Percentiles rank a stretch among this genome's conserved stretches.
Evolutionary conservation across 2,329 filamentous ascomycete genomes (phyloP).

Genomic region (Xylogone sp.): DNA sequence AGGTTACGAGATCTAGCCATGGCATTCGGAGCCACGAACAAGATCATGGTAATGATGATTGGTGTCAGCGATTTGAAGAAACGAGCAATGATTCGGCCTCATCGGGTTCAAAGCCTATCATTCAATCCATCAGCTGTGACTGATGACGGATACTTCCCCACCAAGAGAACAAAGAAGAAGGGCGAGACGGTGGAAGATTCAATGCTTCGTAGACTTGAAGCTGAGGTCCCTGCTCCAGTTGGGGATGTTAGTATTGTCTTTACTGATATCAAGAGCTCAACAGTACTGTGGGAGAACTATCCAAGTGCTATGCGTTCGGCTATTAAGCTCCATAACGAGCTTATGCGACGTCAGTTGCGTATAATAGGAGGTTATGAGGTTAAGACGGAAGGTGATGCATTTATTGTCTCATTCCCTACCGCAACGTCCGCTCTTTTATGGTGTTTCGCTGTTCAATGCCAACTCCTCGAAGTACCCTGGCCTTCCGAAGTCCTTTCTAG

Average conservation of each 20-base stretch:
- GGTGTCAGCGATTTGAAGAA: conserved; percentile 88
- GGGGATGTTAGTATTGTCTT: conserved; percentile 93
- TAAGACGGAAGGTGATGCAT: conserved; percentile 98
- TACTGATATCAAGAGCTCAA: conserved; percentile 99
- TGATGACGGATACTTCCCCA: conserved; percentile 64
- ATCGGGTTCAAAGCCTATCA: conserved; percentile 74
- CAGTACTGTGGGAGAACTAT: conserved; percentile 91
- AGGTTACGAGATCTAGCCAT: conserved; percentile 94
- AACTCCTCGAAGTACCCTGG: conserved; percentile 86
- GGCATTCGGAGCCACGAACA: conserved; percentile 87
- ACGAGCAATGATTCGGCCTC: conserved; percentile 66
- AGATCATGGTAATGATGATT: conserved; percentile 99
- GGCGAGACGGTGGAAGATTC: conserved; percentile 70
- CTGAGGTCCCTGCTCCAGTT: conserved; percentile 85
- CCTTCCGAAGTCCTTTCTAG: conserved; percentile 89
- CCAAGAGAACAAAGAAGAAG: conserved; percentile 63
- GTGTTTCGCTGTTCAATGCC: conserved; percentile 91
- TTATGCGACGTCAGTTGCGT: conserved; percentile 89
- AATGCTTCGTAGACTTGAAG: conserved; percentile 78
- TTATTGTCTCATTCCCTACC: conserved; percentile 98
- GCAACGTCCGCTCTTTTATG: conserved; percentile 91
- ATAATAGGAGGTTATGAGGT: conserved; percentile 97
- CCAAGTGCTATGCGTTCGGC: conserved; percentile 93
- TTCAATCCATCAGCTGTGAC: conserved; percentile 73
- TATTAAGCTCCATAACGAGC: conserved; percentile 95